A percentile compares a stretch with the other conserved stretches of the same genome.
Conservation (phyloP, 164 flowering plant species). For the Magnolia officinalis region DNA sequence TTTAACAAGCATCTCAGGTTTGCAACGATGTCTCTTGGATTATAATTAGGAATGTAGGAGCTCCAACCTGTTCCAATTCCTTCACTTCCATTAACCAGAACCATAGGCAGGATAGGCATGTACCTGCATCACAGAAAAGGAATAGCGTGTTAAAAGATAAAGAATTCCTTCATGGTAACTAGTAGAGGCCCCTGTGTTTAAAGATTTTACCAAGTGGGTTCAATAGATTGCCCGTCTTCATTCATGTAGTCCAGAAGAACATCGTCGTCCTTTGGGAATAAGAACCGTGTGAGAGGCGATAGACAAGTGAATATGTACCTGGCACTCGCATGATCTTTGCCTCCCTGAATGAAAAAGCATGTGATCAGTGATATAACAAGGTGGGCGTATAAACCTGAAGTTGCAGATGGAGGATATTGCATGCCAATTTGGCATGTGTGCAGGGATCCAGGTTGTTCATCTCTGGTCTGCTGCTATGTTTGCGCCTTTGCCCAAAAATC, state of each 20-base stretch:
- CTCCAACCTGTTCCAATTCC: slow-evolving; percentile 99
- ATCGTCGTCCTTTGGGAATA: slow-evolving; percentile 91
- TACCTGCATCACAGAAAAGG: slow-evolving; percentile 48
- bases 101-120: slow-evolving; percentile 72
- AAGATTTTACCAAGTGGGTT: slow-evolving; percentile 77
- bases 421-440: no score
- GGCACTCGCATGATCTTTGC: slow-evolving; percentile 96
- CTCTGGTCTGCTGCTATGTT: no score
- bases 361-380: no score
- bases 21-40: slow-evolving; percentile 77
- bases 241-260: slow-evolving; percentile 69
- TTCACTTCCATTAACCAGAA: slow-evolving; percentile 94
- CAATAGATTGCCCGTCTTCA: slow-evolving; percentile 85
- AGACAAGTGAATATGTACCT: slow-evolving; percentile 74
- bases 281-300: slow-evolving; percentile 60
- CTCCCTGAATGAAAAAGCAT: slow-evolving; percentile 54
- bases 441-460: no score
- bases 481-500: no score
- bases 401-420: no score
- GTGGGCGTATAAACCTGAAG: no score
- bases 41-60: slow-evolving; percentile 78
- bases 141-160: not conserved
- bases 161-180: no score
- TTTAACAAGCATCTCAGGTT: slow-evolving; percentile 69
- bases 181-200: not conserved